These are phyloP conservation scores for Aspergillus nanangensis DNA, from an alignment of 495 filamentous ascomycete species.

Conservation along the genomic window DNA sequence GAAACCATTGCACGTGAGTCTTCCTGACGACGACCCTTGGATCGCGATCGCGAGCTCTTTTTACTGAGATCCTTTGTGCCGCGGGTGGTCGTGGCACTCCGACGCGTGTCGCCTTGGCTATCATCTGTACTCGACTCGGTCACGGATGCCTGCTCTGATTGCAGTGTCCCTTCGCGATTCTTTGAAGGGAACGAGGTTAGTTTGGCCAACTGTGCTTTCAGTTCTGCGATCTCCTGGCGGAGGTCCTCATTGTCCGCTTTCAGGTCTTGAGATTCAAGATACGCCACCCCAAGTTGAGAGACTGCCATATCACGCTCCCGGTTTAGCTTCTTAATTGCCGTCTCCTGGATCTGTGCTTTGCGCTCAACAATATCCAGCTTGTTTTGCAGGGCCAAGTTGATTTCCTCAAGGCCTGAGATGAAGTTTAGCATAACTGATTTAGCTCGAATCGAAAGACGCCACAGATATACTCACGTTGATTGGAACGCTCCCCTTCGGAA, in stretches of 20 bases:
- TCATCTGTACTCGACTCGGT: conserved; percentile 27
- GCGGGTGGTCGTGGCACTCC: conserved; percentile 26
- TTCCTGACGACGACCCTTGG: conserved; percentile 25
- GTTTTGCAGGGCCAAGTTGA: conserved; percentile 51
- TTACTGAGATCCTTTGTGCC: conserved; percentile 31
- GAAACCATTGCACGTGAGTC: conserved; percentile 32
- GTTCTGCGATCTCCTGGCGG: conserved; percentile 42
- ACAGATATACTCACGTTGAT: conserved; percentile 41
- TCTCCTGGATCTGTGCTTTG: conserved; percentile 55
- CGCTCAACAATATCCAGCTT: conserved; percentile 56
- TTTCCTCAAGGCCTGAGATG: conserved; percentile 54
- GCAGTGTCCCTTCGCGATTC: conserved; percentile 27
- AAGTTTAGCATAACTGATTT: no score
- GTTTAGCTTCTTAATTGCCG: conserved; percentile 53
- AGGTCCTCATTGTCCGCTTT: conserved; percentile 53
- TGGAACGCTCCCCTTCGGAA: conserved; percentile 31
- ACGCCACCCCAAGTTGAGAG: conserved; percentile 59
- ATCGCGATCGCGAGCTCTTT: conserved; percentile 30
- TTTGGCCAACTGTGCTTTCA: conserved; percentile 37
- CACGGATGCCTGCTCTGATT: conserved; percentile 24
- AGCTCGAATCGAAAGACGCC: no score
- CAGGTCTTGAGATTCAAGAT: conserved; percentile 57
- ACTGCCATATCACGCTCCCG: conserved; percentile 63
- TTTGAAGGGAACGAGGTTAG: conserved; percentile 14
- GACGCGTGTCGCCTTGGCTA: conserved; percentile 32